These are phyloP conservation scores for Eragrostis tef DNA, from an alignment of 202 grass and related monocot species.

Conservation along the genomic window DNA sequence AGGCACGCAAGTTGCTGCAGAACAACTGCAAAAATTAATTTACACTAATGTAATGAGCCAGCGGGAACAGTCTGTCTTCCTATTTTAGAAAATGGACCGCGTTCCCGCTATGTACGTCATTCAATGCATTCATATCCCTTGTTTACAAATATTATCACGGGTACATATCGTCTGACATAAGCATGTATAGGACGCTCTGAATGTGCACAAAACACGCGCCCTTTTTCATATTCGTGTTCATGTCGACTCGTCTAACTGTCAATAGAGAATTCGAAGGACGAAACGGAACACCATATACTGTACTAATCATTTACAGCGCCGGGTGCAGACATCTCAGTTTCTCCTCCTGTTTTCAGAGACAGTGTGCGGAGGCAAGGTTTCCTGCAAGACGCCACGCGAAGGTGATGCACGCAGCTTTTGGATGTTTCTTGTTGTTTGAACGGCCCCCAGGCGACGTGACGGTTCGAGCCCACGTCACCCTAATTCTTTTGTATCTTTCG, in stretches of 20 bases:
- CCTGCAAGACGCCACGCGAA: background rate
- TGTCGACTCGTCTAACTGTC: background rate
- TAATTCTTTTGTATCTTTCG: constrained; percentile 7
- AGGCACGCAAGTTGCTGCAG: too few relatives aligned
- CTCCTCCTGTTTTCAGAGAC: background rate
- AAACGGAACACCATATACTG: background rate
- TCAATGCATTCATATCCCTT: too few relatives aligned
- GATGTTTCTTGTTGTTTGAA: background rate
- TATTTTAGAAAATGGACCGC: too few relatives aligned
- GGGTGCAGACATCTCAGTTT: too few relatives aligned
- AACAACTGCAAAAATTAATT: too few relatives aligned
- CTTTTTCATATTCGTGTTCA: background rate
- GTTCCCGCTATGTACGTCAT: too few relatives aligned
- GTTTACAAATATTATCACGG: too few relatives aligned
- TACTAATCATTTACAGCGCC: too few relatives aligned
- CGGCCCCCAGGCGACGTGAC: background rate
- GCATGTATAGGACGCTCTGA: background rate
- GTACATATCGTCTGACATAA: background rate
- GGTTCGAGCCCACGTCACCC: background rate
- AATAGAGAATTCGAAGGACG: background rate
- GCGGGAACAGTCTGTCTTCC: too few relatives aligned
- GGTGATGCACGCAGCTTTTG: background rate
- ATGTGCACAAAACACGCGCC: background rate
- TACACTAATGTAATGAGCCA: too few relatives aligned
- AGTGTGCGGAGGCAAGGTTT: background rate